Evolutionary conservation across 495 filamentous ascomycete species (phyloP), one percentile per base, ranked within the genome.

Genomic region (Penicillium nucicola): DNA sequence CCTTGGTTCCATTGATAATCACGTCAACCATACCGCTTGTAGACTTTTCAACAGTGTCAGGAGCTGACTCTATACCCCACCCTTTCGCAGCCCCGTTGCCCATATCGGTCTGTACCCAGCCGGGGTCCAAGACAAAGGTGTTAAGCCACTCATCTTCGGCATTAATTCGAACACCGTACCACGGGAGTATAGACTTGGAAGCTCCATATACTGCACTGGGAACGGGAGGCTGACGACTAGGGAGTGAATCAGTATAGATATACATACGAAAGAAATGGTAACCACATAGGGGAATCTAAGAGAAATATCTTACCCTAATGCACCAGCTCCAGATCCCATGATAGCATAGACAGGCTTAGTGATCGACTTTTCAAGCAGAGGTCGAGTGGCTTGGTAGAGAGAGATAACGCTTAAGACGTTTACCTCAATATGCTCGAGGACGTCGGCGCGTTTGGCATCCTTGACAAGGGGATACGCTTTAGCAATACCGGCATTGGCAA

Each of bases 401-500:
- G 45, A 45, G 8, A 78, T 30, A 8, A 59, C 51, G 12, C 63
- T 66, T 18, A 68, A 50, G 19, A 60, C 58, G 50, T 79, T 79
- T 44, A 74, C 57, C 3, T 68, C 56, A 44, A 77, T 45, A 42
- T 73, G 58, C 32, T 67, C 41, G 38, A 58, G 57, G 9, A 77
- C 37, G n/a, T 64, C 58, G 8, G 50, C 53, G 10, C 62, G 44
- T 31, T 55, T 61, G 32, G 60, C 62, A 9, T 65, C 45, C 14
- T 55, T 51, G 17, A 59, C 49, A 22, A 59, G 35, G 14, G 53
- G 53, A 54, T 44, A 65, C 19, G 33, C 19, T 13, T 64, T 39
- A 33, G 56, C 48, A 7, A 73, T 58, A 4, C 72, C 79, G 2
- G 79, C 77, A 52, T 80, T 82, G 48, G 78, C 76, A 32, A 83